These are phyloP conservation scores for Podospora pseudoanserina DNA, from an alignment of 495 filamentous ascomycete genomes.

Conservation along the genomic window DNA sequence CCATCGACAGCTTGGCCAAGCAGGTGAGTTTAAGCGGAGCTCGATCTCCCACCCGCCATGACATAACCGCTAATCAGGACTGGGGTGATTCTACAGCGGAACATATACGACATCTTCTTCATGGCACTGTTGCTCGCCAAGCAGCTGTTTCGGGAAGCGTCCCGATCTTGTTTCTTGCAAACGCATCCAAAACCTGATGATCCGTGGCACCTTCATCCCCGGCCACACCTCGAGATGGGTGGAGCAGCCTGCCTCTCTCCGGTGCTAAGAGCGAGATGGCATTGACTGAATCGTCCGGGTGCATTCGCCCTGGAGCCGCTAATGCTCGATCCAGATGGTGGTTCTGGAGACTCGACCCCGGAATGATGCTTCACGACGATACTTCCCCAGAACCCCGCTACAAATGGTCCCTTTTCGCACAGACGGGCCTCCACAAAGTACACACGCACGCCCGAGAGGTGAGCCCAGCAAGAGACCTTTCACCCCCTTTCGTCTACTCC, in stretches of 20 bases:
- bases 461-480: slow-evolving; percentile 13
- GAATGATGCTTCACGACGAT: background rate
- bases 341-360: slow-evolving; percentile 1
- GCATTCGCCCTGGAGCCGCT: slow-evolving; percentile 22
- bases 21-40: background rate
- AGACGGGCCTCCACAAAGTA: slow-evolving; percentile 9
- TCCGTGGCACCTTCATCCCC: background rate
- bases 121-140: slow-evolving; percentile 11
- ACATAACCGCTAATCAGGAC: slow-evolving; percentile 2
- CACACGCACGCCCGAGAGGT: slow-evolving; percentile 19
- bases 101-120: background rate
- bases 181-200: background rate
- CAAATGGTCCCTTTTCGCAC: background rate
- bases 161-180: slow-evolving; percentile 6
- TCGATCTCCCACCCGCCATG: slow-evolving; percentile 1
- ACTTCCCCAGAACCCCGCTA: slow-evolving; percentile 2
- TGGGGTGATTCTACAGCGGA: background rate
- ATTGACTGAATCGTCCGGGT: slow-evolving; percentile 18
- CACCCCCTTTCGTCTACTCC: slow-evolving; percentile 3
- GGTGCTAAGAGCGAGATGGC: background rate
- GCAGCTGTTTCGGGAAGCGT: slow-evolving; percentile 2
- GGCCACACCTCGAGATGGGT: background rate
- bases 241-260: background rate
- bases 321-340: slow-evolving; percentile 9
- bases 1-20: background rate